Evolutionary conservation across 139 green algal species (phyloP).

Genomic region (Picochlorum sp.): DNA sequence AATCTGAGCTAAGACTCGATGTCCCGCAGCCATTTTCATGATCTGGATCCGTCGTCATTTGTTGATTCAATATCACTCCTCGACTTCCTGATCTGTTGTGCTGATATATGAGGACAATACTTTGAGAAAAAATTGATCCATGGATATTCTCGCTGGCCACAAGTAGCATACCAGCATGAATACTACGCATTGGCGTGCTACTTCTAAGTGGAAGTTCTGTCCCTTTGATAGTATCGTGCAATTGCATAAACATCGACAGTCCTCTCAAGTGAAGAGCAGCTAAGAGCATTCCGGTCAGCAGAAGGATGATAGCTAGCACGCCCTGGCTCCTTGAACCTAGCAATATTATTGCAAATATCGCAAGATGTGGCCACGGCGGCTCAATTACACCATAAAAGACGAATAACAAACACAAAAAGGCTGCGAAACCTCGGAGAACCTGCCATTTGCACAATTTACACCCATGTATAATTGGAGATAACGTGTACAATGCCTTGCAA

Average conservation of each 20-base stretch:
- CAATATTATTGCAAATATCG: too few species aligned
- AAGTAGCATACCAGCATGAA: conserved; percentile 13
- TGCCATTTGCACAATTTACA: too few species aligned
- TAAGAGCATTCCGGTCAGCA: conserved; percentile 9
- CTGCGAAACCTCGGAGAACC: too few species aligned
- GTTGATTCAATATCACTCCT: conserved; percentile 30
- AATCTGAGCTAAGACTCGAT: background rate
- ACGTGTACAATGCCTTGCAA: too few species aligned
- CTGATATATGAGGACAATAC: conserved; percentile 24
- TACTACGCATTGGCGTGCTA: background rate
- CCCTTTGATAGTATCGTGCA: conserved; percentile 10
- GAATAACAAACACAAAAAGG: too few species aligned
- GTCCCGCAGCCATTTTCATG: too few species aligned
- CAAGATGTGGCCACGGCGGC: too few species aligned
- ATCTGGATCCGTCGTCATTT: conserved; percentile 4
- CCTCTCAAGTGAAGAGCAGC: conserved; percentile 17
- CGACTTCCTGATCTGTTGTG: conserved; percentile 4
- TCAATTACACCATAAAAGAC: too few species aligned
- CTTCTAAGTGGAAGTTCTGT: background rate
- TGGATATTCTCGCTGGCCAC: conserved; percentile 17
- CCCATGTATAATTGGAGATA: too few species aligned
- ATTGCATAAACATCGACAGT: conserved; percentile 16
- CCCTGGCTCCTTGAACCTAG: too few species aligned
- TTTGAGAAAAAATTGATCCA: conserved; percentile 25
- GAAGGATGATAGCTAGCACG: conserved; percentile 5